phyloP scores from a whole-genome alignment of 768 basidiomycete species.

The Ramaria sp. region DNA sequence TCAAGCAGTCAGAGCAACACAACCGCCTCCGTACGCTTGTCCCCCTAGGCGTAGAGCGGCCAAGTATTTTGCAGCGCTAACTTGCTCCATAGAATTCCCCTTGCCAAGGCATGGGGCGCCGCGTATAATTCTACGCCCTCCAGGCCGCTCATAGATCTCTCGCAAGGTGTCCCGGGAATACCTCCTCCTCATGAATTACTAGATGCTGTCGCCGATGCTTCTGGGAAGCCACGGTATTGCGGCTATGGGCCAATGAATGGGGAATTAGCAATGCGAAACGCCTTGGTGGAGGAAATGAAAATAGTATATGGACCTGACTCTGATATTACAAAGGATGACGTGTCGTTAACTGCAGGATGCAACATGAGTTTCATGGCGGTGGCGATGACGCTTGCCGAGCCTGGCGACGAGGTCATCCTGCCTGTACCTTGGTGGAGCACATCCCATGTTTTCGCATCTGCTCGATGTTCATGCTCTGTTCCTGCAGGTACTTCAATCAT shows the following conservation, averaged over 20 bases:
- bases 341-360: slow-evolving; percentile 62
- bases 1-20: neutral
- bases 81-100: slow-evolving; percentile 35
- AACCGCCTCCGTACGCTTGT: neutral
- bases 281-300: slow-evolving; percentile 52
- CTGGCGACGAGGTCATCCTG: slow-evolving; percentile 61
- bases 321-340: slow-evolving; percentile 42
- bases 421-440: slow-evolving; percentile 60
- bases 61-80: neutral
- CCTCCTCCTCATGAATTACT: slow-evolving; percentile 48
- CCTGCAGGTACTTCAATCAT: slow-evolving; percentile 52
- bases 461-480: neutral
- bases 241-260: slow-evolving; percentile 55
- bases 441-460: neutral
- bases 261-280: slow-evolving; percentile 37
- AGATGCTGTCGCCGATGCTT: slow-evolving; percentile 32
- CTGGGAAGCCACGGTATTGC: slow-evolving; percentile 32
- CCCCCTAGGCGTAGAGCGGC: neutral
- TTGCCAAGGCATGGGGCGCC: slow-evolving; percentile 45
- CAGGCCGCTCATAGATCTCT: slow-evolving; percentile 55
- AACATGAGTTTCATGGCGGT: slow-evolving; percentile 60
- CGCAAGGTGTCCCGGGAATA: slow-evolving; percentile 63
- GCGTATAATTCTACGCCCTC: slow-evolving; percentile 29
- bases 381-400: slow-evolving; percentile 53
- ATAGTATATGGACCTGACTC: slow-evolving; percentile 37